Percentiles rank a stretch among this genome's conserved stretches.
These are phyloP conservation scores for Arthrobotrys conoides DNA, from an alignment of 2,329 filamentous ascomycete species.

Conservation along the genomic window DNA sequence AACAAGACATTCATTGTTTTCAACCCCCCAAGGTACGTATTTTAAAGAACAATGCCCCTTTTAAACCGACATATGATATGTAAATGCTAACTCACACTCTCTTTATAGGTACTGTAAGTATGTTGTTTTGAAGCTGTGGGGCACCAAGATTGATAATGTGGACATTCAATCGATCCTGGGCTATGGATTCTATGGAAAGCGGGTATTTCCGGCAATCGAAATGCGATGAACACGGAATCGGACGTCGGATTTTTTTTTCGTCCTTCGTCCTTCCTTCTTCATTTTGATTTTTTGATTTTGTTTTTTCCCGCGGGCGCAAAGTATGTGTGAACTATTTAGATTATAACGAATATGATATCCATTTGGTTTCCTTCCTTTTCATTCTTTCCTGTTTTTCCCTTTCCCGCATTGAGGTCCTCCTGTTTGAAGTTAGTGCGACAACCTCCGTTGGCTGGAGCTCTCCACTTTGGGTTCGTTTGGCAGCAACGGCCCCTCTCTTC, in stretches of 20 bases:
- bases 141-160: slow-evolving; percentile 59
- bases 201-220: slow-evolving; percentile 56
- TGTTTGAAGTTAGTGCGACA: slow-evolving; percentile 25
- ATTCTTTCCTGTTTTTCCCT: slow-evolving; percentile 3
- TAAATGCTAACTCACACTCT: background rate
- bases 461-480: slow-evolving; percentile 38
- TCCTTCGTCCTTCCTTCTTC: background rate
- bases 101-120: slow-evolving; percentile 44
- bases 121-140: slow-evolving; percentile 59
- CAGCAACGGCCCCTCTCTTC: slow-evolving; percentile 11
- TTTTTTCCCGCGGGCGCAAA: slow-evolving; percentile 18
- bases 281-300: slow-evolving; percentile 4
- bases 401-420: background rate
- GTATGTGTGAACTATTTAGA: slow-evolving; percentile 20
- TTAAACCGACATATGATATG: too few relatives aligned
- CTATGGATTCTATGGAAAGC: slow-evolving; percentile 55
- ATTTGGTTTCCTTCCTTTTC: slow-evolving; percentile 12
- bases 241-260: slow-evolving; percentile 15
- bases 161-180: slow-evolving; percentile 51
- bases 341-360: slow-evolving; percentile 32
- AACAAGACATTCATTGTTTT: slow-evolving; percentile 56
- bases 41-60: background rate
- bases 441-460: slow-evolving; percentile 40
- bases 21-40: slow-evolving; percentile 49
- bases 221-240: slow-evolving; percentile 44